Evolutionary conservation across 2,329 filamentous ascomycete genomes (phyloP).

Genomic region (Ceratocystis cacaofunesta): DNA sequence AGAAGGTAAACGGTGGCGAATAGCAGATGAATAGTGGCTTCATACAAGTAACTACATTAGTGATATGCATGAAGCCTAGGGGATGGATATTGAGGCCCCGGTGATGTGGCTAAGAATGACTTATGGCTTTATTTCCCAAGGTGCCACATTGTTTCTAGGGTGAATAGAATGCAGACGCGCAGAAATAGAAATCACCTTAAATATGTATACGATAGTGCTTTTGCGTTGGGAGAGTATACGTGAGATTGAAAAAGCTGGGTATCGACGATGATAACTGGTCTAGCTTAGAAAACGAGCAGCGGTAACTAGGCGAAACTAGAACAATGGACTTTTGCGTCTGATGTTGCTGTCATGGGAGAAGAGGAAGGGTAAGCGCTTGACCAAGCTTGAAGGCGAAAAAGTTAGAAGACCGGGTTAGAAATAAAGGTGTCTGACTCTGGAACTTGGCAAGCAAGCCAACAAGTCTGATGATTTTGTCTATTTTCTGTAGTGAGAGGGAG

Average conservation of each 20-base stretch:
- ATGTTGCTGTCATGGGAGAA: not conserved
- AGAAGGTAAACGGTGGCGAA: not conserved
- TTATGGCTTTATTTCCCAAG: no score
- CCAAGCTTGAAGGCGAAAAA: not conserved
- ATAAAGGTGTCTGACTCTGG: not conserved
- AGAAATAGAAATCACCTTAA: no score
- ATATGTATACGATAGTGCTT: no score
- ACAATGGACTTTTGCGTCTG: not conserved
- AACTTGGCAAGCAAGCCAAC: not conserved
- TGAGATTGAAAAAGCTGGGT: no score
- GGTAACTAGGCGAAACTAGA: not conserved
- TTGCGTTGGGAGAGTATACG: no score
- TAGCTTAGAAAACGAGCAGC: not conserved
- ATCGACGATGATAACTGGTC: no score
- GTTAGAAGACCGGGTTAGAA: not conserved
- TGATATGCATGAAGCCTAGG: not conserved
- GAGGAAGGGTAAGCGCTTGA: not conserved
- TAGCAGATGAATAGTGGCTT: not conserved
- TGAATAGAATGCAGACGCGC: no score
- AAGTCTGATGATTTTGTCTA: no score
- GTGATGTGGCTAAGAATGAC: no score
- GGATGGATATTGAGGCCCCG: not conserved
- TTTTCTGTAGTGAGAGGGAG: not conserved
- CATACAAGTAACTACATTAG: not conserved
- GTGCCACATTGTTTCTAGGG: no score